phyloP scores from a whole-genome alignment of 352 stramenopile species.

The Pythium biforme region DNA sequence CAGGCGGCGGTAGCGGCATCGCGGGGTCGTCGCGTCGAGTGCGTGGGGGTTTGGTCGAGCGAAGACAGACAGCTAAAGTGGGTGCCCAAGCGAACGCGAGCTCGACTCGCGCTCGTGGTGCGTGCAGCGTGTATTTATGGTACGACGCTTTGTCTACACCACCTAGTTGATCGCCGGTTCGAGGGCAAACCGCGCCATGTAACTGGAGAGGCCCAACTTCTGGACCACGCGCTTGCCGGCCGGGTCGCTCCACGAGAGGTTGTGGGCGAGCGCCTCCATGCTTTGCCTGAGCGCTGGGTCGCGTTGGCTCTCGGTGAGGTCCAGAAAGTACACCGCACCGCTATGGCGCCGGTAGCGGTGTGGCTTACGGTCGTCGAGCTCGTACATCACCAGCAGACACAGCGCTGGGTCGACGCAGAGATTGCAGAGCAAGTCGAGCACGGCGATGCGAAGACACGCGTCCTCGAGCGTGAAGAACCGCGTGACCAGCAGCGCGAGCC shows the following conservation, averaged over 20 bases:
- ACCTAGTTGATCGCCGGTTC: slow-evolving; percentile 38
- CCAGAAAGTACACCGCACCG: slow-evolving; percentile 56
- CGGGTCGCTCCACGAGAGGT: slow-evolving; percentile 73
- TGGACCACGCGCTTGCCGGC: slow-evolving; percentile 63
- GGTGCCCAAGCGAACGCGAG: no score
- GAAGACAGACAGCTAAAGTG: not conserved
- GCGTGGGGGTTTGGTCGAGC: not conserved
- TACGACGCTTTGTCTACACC: not conserved
- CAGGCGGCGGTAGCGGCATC: slow-evolving; percentile 15
- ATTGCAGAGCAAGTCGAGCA: slow-evolving; percentile 64
- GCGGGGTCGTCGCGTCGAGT: not conserved
- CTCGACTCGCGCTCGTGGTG: no score
- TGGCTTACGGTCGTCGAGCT: slow-evolving; percentile 60
- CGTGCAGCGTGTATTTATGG: no score
- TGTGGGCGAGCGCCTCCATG: slow-evolving; percentile 66
- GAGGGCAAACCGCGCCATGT: slow-evolving; percentile 47
- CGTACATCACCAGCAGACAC: slow-evolving; percentile 64
- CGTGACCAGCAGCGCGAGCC: slow-evolving; percentile 32
- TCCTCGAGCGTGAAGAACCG: slow-evolving; percentile 32
- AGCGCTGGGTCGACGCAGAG: slow-evolving; percentile 43
- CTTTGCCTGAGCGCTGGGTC: slow-evolving; percentile 51
- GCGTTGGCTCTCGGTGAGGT: slow-evolving; percentile 39
- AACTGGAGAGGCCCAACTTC: slow-evolving; percentile 67
- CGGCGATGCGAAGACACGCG: slow-evolving; percentile 33
- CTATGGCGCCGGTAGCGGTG: slow-evolving; percentile 39